Percentiles rank a stretch among this genome's conserved stretches.
Conservation (phyloP, 2,329 filamentous ascomycete species). For the Fusarium virguliforme region DNA sequence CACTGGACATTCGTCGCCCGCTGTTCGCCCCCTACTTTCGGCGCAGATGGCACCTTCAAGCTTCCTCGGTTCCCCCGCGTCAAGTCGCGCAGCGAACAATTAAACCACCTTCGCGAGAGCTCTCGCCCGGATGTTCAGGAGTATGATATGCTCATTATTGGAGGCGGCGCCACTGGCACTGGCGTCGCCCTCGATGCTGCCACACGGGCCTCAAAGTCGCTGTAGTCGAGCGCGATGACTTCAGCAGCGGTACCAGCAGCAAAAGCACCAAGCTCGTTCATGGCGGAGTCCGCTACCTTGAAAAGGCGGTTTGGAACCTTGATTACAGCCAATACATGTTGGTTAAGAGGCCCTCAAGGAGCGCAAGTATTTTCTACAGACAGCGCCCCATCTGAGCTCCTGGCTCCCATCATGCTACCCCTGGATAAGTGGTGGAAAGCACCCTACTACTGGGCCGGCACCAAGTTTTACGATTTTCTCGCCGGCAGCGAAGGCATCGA, state of each 20-base stretch:
- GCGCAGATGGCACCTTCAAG: constrained; percentile 77
- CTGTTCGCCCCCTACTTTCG: constrained; percentile 79
- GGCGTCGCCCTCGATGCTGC: constrained; percentile 82
- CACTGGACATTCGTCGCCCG: constrained; percentile 77
- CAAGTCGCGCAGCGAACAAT: constrained; percentile 76
- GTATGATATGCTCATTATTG: constrained; percentile 81
- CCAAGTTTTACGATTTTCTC: constrained; percentile 88
- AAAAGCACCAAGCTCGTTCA: constrained; percentile 86
- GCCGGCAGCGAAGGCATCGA: constrained; percentile 91
- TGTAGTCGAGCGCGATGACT: constrained; percentile 81
- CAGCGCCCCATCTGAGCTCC: constrained; percentile 80
- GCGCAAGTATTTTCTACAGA: constrained; percentile 82
- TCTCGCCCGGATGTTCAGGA: constrained; percentile 59
- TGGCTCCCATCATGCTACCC: constrained; percentile 86
- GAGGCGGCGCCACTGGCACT: constrained; percentile 79
- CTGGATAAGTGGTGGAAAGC: constrained; percentile 84
- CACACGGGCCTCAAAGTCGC: constrained; percentile 80
- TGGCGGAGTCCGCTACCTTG: constrained; percentile 81
- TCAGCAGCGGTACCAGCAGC: constrained; percentile 80
- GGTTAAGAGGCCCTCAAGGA: constrained; percentile 82
- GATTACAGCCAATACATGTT: constrained; percentile 82
- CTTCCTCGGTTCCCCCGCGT: constrained; percentile 77
- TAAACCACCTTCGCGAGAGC: constrained; percentile 69
- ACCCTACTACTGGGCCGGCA: constrained; percentile 83
- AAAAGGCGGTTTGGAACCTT: constrained; percentile 83